Base-by-base conservation (phyloP, 768 basidiomycete genomes). In the Leucocoprinus sp. region DNA sequence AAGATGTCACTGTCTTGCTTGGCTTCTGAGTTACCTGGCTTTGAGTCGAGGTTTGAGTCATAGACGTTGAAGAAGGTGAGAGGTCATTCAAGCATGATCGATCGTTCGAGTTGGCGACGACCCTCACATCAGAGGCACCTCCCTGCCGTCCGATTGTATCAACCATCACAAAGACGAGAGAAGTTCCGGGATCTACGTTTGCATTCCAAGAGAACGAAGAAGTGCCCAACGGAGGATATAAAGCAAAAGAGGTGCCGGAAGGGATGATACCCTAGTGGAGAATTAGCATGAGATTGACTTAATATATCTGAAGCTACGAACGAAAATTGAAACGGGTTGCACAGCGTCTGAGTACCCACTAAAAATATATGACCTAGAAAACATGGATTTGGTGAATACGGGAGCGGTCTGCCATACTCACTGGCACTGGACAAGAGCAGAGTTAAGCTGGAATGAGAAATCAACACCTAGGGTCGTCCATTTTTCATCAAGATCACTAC, bases 371-470 rank as follows among this genome's bases (percentile, higher is more conserved):
- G 71, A 60, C 43, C 79, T 80, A 29, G 35, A 34, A 52, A 22
- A 29, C 5, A 36, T 27, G 33, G 33, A 37, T 42, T 14, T 38
- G 36, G 51, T 28, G 44, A 24, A 12, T 44, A 12, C 17, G 23
- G 26, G 31, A 31, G 8, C 3, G 5, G 21, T 40, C 28, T 29
- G 24, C 19, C 36, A 19, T 39, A 53, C 70, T 55, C 53, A 78
- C 82, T 70, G 64, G 72, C 83, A 84, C 59, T 85, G 80, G 49
- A 71, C 64, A 34, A 82, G 62, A 24, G 79, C 67, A 24, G 62
- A 53, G 48, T 78, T 69, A n/a, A 78, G 55, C 49, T 69, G 55
- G 55, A 74, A 81, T 18, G 59, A 47, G 56, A 80, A 84, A 19
- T 59, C 59, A 40, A 69, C 54, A 8, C 57, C 62, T 74, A 27